These are phyloP conservation scores for Prosopis cineraria DNA, from an alignment of 306 rosid genomes.

Conservation along the genomic window DNA sequence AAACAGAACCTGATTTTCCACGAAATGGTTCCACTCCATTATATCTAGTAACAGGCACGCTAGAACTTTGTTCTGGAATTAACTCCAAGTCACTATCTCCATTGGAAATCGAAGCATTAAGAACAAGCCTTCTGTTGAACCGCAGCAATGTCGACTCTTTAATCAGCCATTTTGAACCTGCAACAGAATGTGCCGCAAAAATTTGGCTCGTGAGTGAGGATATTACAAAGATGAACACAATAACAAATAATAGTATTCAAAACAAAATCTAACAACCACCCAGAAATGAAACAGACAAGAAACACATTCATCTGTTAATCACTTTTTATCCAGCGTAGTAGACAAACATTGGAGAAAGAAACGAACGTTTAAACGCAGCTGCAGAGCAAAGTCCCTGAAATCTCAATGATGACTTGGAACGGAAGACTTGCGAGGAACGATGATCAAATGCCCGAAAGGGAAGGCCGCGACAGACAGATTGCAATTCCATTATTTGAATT, in stretches of 20 bases:
- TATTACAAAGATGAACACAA: background rate
- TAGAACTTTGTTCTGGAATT: constrained; percentile 37
- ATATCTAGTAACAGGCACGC: constrained; percentile 31
- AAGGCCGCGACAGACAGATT: constrained; percentile 49
- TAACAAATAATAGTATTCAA: background rate
- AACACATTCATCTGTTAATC: background rate
- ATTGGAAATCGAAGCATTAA: constrained; percentile 54
- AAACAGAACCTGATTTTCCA: constrained; percentile 86
- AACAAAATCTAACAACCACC: background rate
- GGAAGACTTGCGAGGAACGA: constrained; percentile 17
- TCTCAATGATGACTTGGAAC: constrained; percentile 33
- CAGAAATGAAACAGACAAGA: constrained; percentile 9
- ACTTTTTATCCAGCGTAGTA: background rate
- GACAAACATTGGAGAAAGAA: background rate
- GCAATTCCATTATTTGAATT: constrained; percentile 47
- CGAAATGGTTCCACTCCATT: constrained; percentile 71
- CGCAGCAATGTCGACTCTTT: constrained; percentile 28
- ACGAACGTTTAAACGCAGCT: constrained; percentile 41
- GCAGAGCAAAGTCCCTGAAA: constrained; percentile 31
- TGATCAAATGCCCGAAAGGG: constrained; percentile 34
- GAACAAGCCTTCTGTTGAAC: constrained; percentile 37
- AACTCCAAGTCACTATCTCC: constrained; percentile 51
- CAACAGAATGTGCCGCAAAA: constrained; percentile 6
- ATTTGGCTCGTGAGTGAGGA: background rate
- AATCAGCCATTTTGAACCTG: constrained; percentile 47